Evolutionary conservation across 371 early-diverging fungal genomes (phyloP).

Genomic region (Mortierella polycephala): DNA sequence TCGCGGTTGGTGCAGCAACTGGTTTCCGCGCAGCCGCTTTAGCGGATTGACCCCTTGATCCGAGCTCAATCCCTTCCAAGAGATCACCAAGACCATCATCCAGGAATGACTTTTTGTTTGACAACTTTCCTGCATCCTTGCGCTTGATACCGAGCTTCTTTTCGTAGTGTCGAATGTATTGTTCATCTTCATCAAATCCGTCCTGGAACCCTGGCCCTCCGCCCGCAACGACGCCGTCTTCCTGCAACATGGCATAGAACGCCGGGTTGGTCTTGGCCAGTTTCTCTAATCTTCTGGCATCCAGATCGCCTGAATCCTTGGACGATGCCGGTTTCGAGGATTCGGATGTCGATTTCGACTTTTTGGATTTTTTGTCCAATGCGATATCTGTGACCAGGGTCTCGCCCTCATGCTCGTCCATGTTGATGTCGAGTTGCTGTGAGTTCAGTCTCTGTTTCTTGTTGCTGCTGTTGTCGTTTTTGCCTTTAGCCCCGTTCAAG

Average conservation of each 20-base stretch:
- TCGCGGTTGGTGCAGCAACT: neutral
- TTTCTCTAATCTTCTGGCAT: constrained; percentile 65
- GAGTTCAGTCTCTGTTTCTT: constrained; percentile 37
- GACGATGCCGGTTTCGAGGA: constrained; percentile 1
- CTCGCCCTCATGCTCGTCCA: constrained; percentile 49
- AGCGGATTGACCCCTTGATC: constrained; percentile 51
- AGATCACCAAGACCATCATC: constrained; percentile 68
- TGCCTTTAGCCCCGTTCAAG: neutral
- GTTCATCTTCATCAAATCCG: constrained; percentile 77
- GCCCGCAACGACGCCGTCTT: constrained; percentile 65
- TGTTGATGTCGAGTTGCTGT: constrained; percentile 22
- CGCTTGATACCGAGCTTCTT: constrained; percentile 82
- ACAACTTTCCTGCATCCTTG: constrained; percentile 57
- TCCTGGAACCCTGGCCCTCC: constrained; percentile 40
- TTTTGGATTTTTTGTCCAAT: constrained; percentile 13
- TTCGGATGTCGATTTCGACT: neutral
- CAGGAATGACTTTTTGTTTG: constrained; percentile 64
- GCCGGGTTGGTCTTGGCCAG: constrained; percentile 76
- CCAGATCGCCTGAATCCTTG: constrained; percentile 34
- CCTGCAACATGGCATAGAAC: constrained; percentile 72
- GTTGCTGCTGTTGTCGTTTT: constrained; percentile 18
- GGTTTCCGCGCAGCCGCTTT: constrained; percentile 14
- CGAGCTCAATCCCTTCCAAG: constrained; percentile 57
- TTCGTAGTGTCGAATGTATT: constrained; percentile 79
- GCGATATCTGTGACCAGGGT: constrained; percentile 33